Conservation (phyloP, 306 rosid genomes). For the Inga laurina region DNA sequence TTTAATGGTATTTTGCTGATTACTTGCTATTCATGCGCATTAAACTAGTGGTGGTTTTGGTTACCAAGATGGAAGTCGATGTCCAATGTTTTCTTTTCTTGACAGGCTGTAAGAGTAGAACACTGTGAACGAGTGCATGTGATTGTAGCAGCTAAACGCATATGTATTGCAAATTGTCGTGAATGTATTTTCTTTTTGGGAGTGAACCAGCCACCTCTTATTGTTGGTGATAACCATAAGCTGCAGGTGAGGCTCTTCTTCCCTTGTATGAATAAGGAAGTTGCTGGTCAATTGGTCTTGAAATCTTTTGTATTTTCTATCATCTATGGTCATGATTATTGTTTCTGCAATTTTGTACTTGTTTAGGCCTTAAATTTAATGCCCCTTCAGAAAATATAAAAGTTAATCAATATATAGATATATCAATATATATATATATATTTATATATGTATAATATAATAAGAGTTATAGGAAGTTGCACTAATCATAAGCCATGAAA, state of each 20-base stretch:
- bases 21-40: not conserved
- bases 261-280: slow-evolving; percentile 22
- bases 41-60: slow-evolving; percentile 16
- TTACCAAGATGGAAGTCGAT: slow-evolving; percentile 33
- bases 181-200: slow-evolving; percentile 77
- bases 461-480: not conserved
- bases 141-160: slow-evolving; percentile 79
- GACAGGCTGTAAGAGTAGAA: slow-evolving; percentile 94
- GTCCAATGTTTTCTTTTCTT: slow-evolving; percentile 24
- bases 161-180: slow-evolving; percentile 97
- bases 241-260: slow-evolving; percentile 67
- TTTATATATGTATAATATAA: not conserved
- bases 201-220: slow-evolving; percentile 75
- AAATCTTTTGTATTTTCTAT: slow-evolving; percentile 11
- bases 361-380: slow-evolving; percentile 22
- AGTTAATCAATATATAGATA: not conserved
- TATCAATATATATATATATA: no score
- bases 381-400: not conserved
- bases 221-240: slow-evolving; percentile 79
- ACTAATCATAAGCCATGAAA: not conserved
- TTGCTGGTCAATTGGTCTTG: slow-evolving; percentile 15
- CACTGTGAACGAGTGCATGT: slow-evolving; percentile 99
- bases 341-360: not conserved
- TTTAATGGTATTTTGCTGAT: slow-evolving; percentile 17
- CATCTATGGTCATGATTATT: not conserved